Base-by-base conservation (phyloP, 78 protist genomes). In the Dictyostelium purpureum region DNA sequence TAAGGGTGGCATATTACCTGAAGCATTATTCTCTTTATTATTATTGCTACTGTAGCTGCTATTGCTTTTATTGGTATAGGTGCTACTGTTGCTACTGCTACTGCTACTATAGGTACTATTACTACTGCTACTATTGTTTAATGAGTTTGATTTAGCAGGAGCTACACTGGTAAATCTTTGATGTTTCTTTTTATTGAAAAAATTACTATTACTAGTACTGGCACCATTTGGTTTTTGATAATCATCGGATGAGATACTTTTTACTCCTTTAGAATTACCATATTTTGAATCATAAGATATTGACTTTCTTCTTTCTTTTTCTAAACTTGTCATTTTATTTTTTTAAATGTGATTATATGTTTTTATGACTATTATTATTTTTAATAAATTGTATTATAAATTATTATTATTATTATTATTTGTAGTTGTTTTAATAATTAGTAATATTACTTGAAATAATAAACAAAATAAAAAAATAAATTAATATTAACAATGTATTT, bases 291-390 rank as follows among this genome's bases (percentile, higher is more conserved):
- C 76, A 69, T 69, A 69, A 21, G 76, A 69, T 40, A 69, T 24
- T 7, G 76, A 69, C 40, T 69, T 69, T 11, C 52, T 40, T 69
- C 76, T 69, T 69, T 69, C 76, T 69, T 51, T 69, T 31, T 69
- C 56, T n/a, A 69, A n/a, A 69, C 33, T 69, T n/a, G 76, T 40
- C 71, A 63, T 63, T 63, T 26, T 63, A 12, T 59, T 59, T 11
- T 59, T 61, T 28, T 49, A 49, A 49, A 49, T n/a, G n/a, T n/a
- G n/a, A n/a, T n/a, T n/a, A n/a, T n/a, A 49, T 6, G 16, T 49
- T 49, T 6, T 56, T n/a, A 56, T 57, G 21, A 57, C 26, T 57
- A 57, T 54, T 54, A 2, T 54, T 9, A 54, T 54, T 54, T n/a
- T n/a, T 54, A n/a, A 54, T 21, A 54, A 24, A 24, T 21, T 16